Evolutionary conservation across 192 early-diverging fungal genomes (phyloP), one percentile per base, ranked within the genome.

Genomic region (Geranomyces michiganensis): DNA sequence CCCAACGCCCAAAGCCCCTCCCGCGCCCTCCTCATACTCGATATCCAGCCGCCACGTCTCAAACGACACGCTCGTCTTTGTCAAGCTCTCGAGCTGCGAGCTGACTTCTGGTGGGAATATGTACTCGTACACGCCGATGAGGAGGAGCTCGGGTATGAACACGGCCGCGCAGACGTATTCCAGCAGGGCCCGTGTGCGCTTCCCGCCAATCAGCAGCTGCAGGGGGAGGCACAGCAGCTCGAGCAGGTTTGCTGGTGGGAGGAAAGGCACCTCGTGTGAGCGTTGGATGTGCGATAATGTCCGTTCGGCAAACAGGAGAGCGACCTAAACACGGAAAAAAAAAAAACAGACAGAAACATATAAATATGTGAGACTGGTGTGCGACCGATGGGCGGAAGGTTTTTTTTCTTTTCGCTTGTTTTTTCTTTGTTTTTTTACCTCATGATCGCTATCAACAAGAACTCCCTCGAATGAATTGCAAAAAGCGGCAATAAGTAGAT

Each of bases 1-100:
- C 6, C 56, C 59, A 9, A 30, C 69, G 21, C 69, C 69, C 26
- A 31, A 12, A 8, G 22, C 17, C 36, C 31, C 56, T 9, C 59
- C 59, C 15, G 15, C 29, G 19, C 24, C 47, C 19, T 65, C 47
- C 0, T n/a, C 48, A 33, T 10, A 22, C 32, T 65, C 70, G 14
- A 63, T 30, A n/a, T 72, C 70, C 41, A 72, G n/a, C 51, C 70
- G 21, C 70, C 70, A 72, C 45, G 70, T 55, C 62, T 72, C 70
- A 49, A 72, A 63, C 44, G 62, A 44, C 0, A 72, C 45, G 17
- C 46, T 53, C 1, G 19, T 55, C 21, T 17, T 27, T 17, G 22
- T 1, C n/a, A 70, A 19, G 32, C 27, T 56, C 32, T 43, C 56
- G 19, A 70, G 2, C 12, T 43, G 48, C 26, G 32, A 3, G 33